These are phyloP conservation scores for Corchorus olitorius DNA, from an alignment of 345 rosid genomes.

Conservation along the genomic window DNA sequence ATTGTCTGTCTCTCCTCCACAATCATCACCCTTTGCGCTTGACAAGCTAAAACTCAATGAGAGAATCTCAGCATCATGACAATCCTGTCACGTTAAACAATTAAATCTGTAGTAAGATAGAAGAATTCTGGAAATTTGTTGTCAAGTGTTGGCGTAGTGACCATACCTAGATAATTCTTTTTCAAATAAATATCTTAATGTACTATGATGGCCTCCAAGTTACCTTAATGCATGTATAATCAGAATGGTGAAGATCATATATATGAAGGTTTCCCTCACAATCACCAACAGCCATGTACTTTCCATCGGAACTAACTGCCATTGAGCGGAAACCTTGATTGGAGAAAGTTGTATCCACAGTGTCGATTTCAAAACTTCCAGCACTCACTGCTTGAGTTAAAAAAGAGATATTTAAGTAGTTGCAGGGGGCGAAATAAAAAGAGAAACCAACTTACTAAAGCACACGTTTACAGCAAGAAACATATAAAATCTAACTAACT, in stretches of 20 bases:
- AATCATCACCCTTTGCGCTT: slow-evolving; percentile 31
- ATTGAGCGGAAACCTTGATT: slow-evolving; percentile 68
- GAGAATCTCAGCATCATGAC: slow-evolving; percentile 76
- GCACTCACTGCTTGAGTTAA: slow-evolving; percentile 49
- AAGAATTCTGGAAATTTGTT: neutral
- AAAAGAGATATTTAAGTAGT: slow-evolving; percentile 17
- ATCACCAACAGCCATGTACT: slow-evolving; percentile 84
- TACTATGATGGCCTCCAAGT: slow-evolving; percentile 1
- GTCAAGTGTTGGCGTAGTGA: neutral
- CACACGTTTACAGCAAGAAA: neutral
- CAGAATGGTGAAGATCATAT: slow-evolving; percentile 64
- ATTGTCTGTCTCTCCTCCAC: slow-evolving; percentile 34
- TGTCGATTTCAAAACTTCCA: slow-evolving; percentile 71
- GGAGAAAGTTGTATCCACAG: slow-evolving; percentile 47
- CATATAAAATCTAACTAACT: neutral
- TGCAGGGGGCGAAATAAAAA: neutral
- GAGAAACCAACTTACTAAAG: slow-evolving; percentile 1
- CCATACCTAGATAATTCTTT: neutral
- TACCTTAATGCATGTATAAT: slow-evolving; percentile 68
- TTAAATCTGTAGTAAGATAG: slow-evolving; percentile 21
- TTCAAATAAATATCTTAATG: slow-evolving; percentile 14
- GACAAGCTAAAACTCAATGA: slow-evolving; percentile 74
- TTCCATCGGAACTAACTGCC: slow-evolving; percentile 76
- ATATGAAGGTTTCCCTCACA: slow-evolving; percentile 83
- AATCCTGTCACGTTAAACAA: slow-evolving; percentile 46